These are phyloP conservation scores for Blastobotrys robertii DNA, from an alignment of 805 yeast genomes.

Conservation along the genomic window DNA sequence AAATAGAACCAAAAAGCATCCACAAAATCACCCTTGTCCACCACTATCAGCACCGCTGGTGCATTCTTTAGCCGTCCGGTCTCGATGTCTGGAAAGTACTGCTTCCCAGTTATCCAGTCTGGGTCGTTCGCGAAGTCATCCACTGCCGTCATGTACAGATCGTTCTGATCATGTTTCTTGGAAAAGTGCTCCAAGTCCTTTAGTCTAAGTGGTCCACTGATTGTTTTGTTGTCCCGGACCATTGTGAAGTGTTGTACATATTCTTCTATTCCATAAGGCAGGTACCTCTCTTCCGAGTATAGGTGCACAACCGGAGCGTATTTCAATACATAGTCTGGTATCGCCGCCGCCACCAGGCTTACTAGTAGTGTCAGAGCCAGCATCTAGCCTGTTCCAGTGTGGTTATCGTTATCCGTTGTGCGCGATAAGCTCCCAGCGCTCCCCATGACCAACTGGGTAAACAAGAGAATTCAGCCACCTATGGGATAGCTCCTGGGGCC, in stretches of 20 bases:
- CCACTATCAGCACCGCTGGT: slow-evolving; percentile 72
- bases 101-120: slow-evolving; percentile 72
- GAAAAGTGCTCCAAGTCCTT: slow-evolving; percentile 23
- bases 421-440: too few relatives aligned
- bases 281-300: slow-evolving; percentile 79
- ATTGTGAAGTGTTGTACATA: slow-evolving; percentile 60
- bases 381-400: too few relatives aligned
- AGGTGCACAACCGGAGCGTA: slow-evolving; percentile 65
- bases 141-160: slow-evolving; percentile 52
- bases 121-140: slow-evolving; percentile 67
- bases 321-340: slow-evolving; percentile 24
- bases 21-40: slow-evolving; percentile 88
- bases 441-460: too few relatives aligned
- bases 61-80: slow-evolving; percentile 67
- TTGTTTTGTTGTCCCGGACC: slow-evolving; percentile 38
- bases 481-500: too few relatives aligned
- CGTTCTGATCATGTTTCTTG: slow-evolving; percentile 7
- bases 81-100: slow-evolving; percentile 57
- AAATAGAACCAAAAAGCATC: slow-evolving; percentile 96
- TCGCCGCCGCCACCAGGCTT: not conserved
- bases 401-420: too few relatives aligned
- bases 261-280: slow-evolving; percentile 71
- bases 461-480: too few relatives aligned
- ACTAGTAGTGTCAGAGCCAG: too few relatives aligned
- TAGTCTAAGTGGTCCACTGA: slow-evolving; percentile 20